Percentiles rank a stretch among this genome's conserved stretches.
phyloP scores from a whole-genome alignment of 1,139 yeast species.

The Yamadazyma oceani region DNA sequence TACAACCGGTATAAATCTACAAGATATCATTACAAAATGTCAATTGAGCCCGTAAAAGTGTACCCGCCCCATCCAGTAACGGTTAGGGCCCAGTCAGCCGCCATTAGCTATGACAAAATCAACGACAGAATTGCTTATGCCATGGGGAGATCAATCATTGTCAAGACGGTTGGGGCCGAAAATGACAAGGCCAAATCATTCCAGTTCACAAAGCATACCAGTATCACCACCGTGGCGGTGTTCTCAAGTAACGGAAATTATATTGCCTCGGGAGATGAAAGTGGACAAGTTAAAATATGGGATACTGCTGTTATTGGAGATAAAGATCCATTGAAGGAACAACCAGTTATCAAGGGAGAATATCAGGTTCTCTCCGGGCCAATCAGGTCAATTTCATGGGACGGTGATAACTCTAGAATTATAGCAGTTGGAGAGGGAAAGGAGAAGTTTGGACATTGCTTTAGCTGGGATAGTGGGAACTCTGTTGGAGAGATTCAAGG shows the following conservation, averaged over 20 bases:
- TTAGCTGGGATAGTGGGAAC: conserved; percentile 92
- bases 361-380: conserved; percentile 81
- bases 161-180: conserved; percentile 54
- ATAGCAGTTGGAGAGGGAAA: conserved; percentile 96
- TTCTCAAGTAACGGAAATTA: conserved; percentile 90
- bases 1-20: neutral
- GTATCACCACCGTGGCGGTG: conserved; percentile 74
- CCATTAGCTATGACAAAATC: conserved; percentile 68
- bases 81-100: conserved; percentile 65
- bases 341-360: conserved; percentile 62
- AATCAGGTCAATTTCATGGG: conserved; percentile 88
- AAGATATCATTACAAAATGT: too few species aligned
- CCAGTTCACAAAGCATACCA: conserved; percentile 74
- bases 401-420: conserved; percentile 78
- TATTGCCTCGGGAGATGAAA: conserved; percentile 88
- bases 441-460: conserved; percentile 89
- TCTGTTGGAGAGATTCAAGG: conserved; percentile 95
- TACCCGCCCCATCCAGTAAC: conserved; percentile 77
- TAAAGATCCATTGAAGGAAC: conserved; percentile 17
- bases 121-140: conserved; percentile 77
- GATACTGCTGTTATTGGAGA: conserved; percentile 44
- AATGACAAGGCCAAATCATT: conserved; percentile 35
- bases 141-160: conserved; percentile 74
- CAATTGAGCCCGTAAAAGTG: conserved; percentile 26
- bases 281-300: conserved; percentile 89